Base-by-base conservation (phyloP, 306 rosid species). In the Ormosia semicastrata region DNA sequence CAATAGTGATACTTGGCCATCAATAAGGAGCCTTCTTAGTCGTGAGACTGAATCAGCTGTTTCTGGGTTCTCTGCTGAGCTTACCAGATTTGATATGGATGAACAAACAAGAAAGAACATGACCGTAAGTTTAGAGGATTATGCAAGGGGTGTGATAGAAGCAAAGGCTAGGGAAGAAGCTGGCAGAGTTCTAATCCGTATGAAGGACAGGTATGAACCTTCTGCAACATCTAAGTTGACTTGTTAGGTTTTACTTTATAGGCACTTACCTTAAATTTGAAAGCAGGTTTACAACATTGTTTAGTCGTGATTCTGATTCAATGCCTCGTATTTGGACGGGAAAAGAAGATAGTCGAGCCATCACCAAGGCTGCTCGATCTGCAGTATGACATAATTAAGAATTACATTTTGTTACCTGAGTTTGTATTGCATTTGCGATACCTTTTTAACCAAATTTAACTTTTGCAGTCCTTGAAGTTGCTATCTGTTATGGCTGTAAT, bases 261-360 rank as follows among this genome's bases (percentile, higher is more conserved):
- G 78, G 73, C 62, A 76, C 78, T 87, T 62, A 81, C 64, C 74
- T 71, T 64, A 66, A 73, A 83, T 81, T 73, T 85, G n/a, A 67
- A 32, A 71, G 77, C 90, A 92, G 98, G 94, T 94, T 94, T 77
- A 41, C 90, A 29, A 87, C 90, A 9, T 71, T 94, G 85, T 94
- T 94, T 87, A 88, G 91, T 81, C 97, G 89, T 68, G 97, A 94
- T 78, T 79, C 96, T 50, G 98, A 94, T 81, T 94, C 98, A 63
- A 92, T 94, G 94, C 98, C 98, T 52, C 96, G 98, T 39, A 81
- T 94, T 82, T 94, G 98, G 98, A 92, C 93, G 8, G 98, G 92
- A 73, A 89, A 87, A 4, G 98, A 94, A 81, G 94, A 94, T 81
- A 87, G 92, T 59, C 87, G 96, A 78, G 89, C 92, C 78, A 94